phyloP scores from a whole-genome alignment of 2,329 filamentous ascomycete genomes.

The Phialophora verrucosa region DNA sequence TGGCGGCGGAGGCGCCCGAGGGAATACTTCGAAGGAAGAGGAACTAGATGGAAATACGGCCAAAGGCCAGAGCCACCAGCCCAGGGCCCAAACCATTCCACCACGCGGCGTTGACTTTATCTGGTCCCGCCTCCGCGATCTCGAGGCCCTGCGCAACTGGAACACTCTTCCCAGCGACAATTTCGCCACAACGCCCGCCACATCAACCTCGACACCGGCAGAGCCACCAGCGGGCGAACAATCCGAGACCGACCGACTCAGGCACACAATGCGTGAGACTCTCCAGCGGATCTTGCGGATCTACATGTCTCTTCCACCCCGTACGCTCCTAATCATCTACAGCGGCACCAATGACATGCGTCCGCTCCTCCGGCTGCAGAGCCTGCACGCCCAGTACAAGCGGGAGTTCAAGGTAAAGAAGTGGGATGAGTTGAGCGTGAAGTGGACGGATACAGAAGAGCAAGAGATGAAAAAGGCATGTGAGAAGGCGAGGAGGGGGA shows the following conservation, averaged over 20 bases:
- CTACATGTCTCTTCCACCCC: constrained; percentile 60
- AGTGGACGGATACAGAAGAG: constrained; percentile 69
- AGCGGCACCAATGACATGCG: constrained; percentile 68
- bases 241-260: constrained; percentile 44
- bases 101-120: constrained; percentile 64
- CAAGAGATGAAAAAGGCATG: constrained; percentile 64
- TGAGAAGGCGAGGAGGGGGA: constrained; percentile 61
- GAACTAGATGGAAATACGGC: not conserved
- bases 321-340: constrained; percentile 66
- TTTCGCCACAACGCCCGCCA: not conserved
- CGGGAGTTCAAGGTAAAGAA: constrained; percentile 65
- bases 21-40: not conserved
- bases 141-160: constrained; percentile 66
- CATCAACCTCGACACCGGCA: constrained; percentile 18
- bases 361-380: constrained; percentile 61
- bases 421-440: constrained; percentile 67
- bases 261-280: constrained; percentile 56
- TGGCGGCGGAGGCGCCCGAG: not conserved
- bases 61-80: not conserved
- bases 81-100: constrained; percentile 45
- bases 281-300: constrained; percentile 58
- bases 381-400: constrained; percentile 61
- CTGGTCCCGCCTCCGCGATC: constrained; percentile 66
- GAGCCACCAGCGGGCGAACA: constrained; percentile 22
- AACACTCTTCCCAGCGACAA: constrained; percentile 36